Evolutionary conservation across 108 stramenopile species (phyloP).

Genomic region (Stephanodiscus minutulus): DNA sequence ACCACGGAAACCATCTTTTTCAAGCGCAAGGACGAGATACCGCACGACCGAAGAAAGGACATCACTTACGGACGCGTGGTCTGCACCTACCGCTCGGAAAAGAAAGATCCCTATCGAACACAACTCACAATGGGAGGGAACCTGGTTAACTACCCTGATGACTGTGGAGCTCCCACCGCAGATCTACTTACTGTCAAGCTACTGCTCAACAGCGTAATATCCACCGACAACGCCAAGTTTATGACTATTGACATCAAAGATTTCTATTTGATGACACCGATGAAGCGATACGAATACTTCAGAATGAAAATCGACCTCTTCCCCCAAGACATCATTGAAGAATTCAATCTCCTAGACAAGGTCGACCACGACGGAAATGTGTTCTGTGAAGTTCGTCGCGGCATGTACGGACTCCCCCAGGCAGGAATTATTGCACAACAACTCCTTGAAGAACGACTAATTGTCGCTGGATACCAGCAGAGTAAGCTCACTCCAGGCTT

Average conservation of each 20-base stretch:
- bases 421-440: conserved; percentile 49
- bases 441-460: conserved; percentile 22
- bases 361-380: conserved; percentile 13
- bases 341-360: conserved; percentile 30
- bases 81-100: conserved; percentile 20
- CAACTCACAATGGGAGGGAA: conserved; percentile 46
- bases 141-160: conserved; percentile 23
- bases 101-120: conserved; percentile 25
- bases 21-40: conserved; percentile 15
- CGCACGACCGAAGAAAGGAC: background rate
- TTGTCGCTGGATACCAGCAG: conserved; percentile 11
- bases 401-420: conserved; percentile 49
- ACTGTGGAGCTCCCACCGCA: conserved; percentile 32
- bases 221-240: conserved; percentile 3
- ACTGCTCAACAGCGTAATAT: conserved; percentile 21
- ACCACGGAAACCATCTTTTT: conserved; percentile 12
- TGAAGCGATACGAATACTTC: conserved; percentile 45
- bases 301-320: conserved; percentile 10
- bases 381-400: conserved; percentile 24
- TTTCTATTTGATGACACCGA: conserved; percentile 47
- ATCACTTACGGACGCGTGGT: conserved; percentile 39
- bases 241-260: conserved; percentile 48
- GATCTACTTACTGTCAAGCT: conserved; percentile 36
- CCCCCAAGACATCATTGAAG: conserved; percentile 38
- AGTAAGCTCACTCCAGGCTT: conserved; percentile 11